A percentile compares a stretch with the other conserved stretches of the same genome.
phyloP scores from a whole-genome alignment of 169 alveolate genomes.

The Theileria parva region DNA sequence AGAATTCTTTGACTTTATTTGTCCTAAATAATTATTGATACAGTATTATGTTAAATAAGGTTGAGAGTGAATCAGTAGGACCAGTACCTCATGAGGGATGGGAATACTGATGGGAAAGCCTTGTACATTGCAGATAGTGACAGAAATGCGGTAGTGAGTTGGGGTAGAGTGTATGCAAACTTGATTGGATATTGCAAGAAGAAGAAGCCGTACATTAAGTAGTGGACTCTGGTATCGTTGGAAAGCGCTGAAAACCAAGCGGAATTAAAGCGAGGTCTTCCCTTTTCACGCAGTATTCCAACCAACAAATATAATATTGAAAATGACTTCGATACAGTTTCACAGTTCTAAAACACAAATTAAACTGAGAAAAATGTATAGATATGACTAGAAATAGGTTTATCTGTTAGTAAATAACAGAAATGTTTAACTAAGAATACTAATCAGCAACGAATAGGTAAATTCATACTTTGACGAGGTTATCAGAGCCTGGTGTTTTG shows the following conservation, averaged over 20 bases:
- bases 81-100: constrained; percentile 7
- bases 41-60: neutral
- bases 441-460: neutral
- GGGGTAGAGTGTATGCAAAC: constrained; percentile 21
- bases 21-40: neutral
- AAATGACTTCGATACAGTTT: constrained; percentile 8
- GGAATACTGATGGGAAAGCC: constrained; percentile 17
- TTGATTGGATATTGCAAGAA: constrained; percentile 22
- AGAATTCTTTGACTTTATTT: neutral
- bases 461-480: constrained; percentile 1
- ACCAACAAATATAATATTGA: constrained; percentile 39
- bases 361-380: neutral
- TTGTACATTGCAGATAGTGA: constrained; percentile 28
- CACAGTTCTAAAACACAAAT: constrained; percentile 5
- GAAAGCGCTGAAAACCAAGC: constrained; percentile 3
- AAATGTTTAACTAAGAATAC: neutral
- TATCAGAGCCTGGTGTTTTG: neutral
- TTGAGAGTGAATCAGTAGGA: neutral
- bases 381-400: no score
- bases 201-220: constrained; percentile 31
- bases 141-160: constrained; percentile 39
- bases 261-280: constrained; percentile 22
- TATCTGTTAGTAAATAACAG: neutral
- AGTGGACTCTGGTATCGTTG: constrained; percentile 28
- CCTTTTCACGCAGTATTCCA: constrained; percentile 39